A percentile compares a stretch with the other conserved stretches of the same genome.
phyloP scores from a whole-genome alignment of 2,329 filamentous ascomycete species.

The Sporothrix phasma region DNA sequence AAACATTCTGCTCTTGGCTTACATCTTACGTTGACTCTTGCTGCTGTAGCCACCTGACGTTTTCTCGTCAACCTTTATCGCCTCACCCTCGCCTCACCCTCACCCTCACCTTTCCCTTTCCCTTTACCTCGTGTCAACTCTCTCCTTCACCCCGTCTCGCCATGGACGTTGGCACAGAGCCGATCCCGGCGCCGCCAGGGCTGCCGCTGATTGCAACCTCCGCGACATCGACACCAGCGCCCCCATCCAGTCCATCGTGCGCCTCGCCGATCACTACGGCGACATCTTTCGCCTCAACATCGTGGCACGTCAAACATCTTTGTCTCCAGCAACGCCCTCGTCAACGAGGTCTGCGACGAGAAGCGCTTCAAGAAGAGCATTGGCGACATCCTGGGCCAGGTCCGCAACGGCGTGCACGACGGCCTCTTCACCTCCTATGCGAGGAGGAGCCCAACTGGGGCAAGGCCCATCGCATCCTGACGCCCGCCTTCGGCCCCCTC shows the following conservation, averaged over 20 bases:
- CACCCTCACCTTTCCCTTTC: background rate
- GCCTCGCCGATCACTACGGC: conserved; percentile 16
- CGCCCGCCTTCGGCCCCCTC: conserved; percentile 61
- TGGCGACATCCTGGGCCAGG: conserved; percentile 3
- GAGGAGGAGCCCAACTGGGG: conserved; percentile 52
- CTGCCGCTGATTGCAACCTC: conserved; percentile 19
- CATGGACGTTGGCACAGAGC: background rate
- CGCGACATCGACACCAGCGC: conserved; percentile 17
- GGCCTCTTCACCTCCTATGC: conserved; percentile 17
- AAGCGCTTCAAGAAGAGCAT: conserved; percentile 18
- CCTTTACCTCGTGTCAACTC: too few relatives aligned
- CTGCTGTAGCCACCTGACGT: too few relatives aligned
- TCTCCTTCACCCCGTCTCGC: background rate
- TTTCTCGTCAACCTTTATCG: too few relatives aligned
- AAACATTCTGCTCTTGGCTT: too few relatives aligned
- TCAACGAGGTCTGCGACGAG: conserved; percentile 21
- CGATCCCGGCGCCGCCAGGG: conserved; percentile 24
- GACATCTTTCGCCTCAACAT: conserved; percentile 17
- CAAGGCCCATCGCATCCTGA: conserved; percentile 55
- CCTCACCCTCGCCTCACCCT: background rate
- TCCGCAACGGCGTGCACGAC: background rate
- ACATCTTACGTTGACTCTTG: too few relatives aligned
- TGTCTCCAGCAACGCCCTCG: conserved; percentile 16
- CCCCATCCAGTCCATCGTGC: conserved; percentile 14
- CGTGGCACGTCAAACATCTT: background rate